These are phyloP conservation scores for Piper longum DNA, from an alignment of 164 flowering plant genomes.

Conservation along the genomic window DNA sequence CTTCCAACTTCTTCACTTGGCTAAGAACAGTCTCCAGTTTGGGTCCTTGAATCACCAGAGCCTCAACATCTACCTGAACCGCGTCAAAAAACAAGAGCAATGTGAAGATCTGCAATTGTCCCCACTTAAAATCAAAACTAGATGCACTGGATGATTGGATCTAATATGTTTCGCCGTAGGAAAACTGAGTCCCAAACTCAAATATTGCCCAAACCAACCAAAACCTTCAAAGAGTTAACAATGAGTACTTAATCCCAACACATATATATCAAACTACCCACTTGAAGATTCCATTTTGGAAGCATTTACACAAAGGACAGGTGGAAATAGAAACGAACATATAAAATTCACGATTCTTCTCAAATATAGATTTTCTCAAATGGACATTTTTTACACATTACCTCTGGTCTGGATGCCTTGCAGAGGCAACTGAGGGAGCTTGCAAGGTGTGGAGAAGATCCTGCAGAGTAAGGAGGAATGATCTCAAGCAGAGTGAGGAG, in stretches of 20 bases:
- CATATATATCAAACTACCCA: neutral
- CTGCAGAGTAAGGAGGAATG: constrained; percentile 21
- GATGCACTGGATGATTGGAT: neutral
- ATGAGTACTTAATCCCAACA: neutral
- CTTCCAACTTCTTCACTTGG: constrained; percentile 96
- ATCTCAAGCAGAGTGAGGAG: constrained; percentile 69
- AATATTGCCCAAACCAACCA: too few relatives aligned
- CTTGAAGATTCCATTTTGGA: neutral
- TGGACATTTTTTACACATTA: constrained; percentile 6
- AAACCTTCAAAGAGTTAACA: neutral
- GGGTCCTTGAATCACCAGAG: constrained; percentile 72
- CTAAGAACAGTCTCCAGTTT: constrained; percentile 57
- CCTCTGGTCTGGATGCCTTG: constrained; percentile 85
- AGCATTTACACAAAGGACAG: neutral
- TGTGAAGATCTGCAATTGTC: too few relatives aligned
- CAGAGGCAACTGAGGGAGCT: constrained; percentile 65
- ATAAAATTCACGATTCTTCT: neutral
- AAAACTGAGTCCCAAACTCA: too few relatives aligned
- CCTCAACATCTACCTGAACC: constrained; percentile 75
- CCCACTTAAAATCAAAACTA: constrained; percentile 3
- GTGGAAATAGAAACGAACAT: neutral
- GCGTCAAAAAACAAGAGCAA: neutral
- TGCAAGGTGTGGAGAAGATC: constrained; percentile 38
- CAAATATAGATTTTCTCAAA: neutral
- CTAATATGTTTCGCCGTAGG: too few relatives aligned